Base-by-base conservation (phyloP, 1,284 basidiomycete species). In the Cystobasidiaceae sp. region DNA sequence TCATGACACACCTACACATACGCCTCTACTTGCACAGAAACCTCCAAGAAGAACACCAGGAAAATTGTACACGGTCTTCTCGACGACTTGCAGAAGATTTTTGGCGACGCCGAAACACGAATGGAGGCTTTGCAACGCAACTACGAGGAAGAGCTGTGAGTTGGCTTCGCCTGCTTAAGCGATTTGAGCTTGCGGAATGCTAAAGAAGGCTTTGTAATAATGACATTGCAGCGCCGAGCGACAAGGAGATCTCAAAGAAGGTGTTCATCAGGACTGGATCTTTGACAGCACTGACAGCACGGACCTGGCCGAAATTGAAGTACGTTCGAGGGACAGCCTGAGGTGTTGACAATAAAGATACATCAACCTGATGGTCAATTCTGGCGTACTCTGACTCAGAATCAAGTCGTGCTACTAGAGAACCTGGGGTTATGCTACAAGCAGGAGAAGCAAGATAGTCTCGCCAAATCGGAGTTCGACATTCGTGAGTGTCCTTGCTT, bases 1-100 rank as follows among this genome's bases (percentile, higher is more conserved):
- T 23, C 45, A 23, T 23, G 13, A 3, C 11, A 19, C 27, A 25
- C 45, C 45, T 19, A 17, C 21, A 17, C n/a, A 13, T 19, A 3
- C 45, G 27, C n/a, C 45, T 19, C 21, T 17, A 13, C 49, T n/a
- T 23, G n/a, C 2, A 56, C 61, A 64, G 61, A 64, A 19, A 34
- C 27, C 5, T 21, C 61, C 3, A 23, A 21, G n/a, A 2, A 15
- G 15, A 49, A 32, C 11, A 55, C 61, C 17, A 41, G 45, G 23
- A 64, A 64, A 30, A 28, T 48, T 11, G 34, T 28, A 37, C 28
- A 56, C n/a, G 37, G 25, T 11, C 41, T 56, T 8, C 39, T 56
- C 1, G 54, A 44, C 21, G 27, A 28, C 13, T 41, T 33, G 7
- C 27, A 55, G 8, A 51, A 28, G 4, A 39, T 56, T 3, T 64